Conservation (phyloP, 306 rosid species). For the Myrica gale region DNA sequence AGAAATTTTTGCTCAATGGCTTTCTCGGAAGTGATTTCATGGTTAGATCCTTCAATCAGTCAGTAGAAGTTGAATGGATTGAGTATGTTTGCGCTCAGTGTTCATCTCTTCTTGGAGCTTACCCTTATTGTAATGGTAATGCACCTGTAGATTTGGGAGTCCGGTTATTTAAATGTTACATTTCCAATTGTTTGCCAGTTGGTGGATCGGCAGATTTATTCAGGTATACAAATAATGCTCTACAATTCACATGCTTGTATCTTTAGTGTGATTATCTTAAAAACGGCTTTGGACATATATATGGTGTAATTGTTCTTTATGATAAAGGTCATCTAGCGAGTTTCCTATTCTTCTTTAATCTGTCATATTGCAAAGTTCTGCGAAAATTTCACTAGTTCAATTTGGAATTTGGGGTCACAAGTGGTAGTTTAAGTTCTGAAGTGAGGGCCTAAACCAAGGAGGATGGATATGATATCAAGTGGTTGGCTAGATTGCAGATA, state of each 20-base stretch:
- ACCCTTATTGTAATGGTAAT: slow-evolving; percentile 55
- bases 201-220: slow-evolving; percentile 56
- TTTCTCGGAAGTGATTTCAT: slow-evolving; percentile 88
- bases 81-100: slow-evolving; percentile 81
- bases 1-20: slow-evolving; percentile 70
- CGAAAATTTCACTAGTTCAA: neutral
- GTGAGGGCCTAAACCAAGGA: neutral
- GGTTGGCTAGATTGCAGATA: neutral
- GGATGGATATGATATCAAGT: neutral
- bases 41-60: slow-evolving; percentile 74
- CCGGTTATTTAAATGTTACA: slow-evolving; percentile 72
- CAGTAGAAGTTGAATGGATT: slow-evolving; percentile 72
- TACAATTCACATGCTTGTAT: neutral
- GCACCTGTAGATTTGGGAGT: slow-evolving; percentile 81
- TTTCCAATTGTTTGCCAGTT: slow-evolving; percentile 58
- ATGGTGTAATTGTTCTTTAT: neutral
- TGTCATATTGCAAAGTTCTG: neutral
- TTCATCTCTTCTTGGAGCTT: slow-evolving; percentile 74
- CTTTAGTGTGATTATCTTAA: neutral
- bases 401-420: neutral
- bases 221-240: slow-evolving; percentile 52
- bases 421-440: neutral
- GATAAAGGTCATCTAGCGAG: neutral
- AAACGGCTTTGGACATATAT: neutral
- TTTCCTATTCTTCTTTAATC: neutral